Evolutionary conservation across 805 yeast genomes (phyloP).

Genomic region (Blastobotrys muscicola): DNA sequence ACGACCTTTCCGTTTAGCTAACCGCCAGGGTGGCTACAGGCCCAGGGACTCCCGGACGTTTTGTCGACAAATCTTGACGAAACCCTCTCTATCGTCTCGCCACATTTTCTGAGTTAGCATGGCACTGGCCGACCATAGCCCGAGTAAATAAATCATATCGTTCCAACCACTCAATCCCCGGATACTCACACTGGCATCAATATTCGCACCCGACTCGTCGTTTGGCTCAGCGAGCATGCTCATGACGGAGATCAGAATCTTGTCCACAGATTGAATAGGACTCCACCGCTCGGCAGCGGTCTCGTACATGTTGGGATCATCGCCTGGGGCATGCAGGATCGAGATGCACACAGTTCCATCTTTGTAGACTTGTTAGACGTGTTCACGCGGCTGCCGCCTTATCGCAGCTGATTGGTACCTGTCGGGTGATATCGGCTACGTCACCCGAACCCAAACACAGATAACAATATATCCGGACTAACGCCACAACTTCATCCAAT

Average conservation of each 20-base stretch:
- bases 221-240: slow-evolving; percentile 95
- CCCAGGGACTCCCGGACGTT: slow-evolving; percentile 71
- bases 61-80: slow-evolving; percentile 49
- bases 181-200: slow-evolving; percentile 40
- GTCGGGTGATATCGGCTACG: background rate
- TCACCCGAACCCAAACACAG: too few relatives aligned
- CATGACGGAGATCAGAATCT: slow-evolving; percentile 83
- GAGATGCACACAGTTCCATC: slow-evolving; percentile 96
- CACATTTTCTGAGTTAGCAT: slow-evolving; percentile 47
- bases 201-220: slow-evolving; percentile 90
- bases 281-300: slow-evolving; percentile 96
- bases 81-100: slow-evolving; percentile 73
- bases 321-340: slow-evolving; percentile 92
- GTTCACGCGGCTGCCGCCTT: too few relatives aligned
- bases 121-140: too few relatives aligned
- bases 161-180: too few relatives aligned
- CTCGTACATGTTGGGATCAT: slow-evolving; percentile 93
- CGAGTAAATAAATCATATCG: too few relatives aligned
- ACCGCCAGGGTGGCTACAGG: slow-evolving; percentile 32
- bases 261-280: slow-evolving; percentile 96
- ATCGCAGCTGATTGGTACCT: background rate
- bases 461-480: background rate
- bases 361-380: slow-evolving; percentile 44
- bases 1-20: too few relatives aligned
- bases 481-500: background rate